Conservation (phyloP, 2,329 filamentous ascomycete species). For the Aspergillus neoniger region DNA sequence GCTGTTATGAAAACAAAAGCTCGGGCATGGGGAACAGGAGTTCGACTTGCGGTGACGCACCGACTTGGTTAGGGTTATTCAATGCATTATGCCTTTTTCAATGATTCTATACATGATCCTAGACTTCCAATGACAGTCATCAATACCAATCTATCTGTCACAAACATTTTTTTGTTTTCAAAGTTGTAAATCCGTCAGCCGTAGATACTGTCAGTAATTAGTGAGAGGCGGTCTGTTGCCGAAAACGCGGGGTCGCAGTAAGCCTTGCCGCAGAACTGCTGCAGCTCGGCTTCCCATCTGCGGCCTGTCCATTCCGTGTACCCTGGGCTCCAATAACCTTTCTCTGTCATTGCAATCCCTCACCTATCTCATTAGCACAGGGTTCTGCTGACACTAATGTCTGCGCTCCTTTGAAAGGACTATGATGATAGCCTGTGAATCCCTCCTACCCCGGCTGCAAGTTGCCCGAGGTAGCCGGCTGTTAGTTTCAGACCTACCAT, state of each 20-base stretch:
- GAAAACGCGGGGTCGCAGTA: not conserved
- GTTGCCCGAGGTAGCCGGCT: slow-evolving; percentile 14
- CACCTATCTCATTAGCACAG: not conserved
- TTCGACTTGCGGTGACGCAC: slow-evolving; percentile 31
- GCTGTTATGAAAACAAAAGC: slow-evolving; percentile 34
- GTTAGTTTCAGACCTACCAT: slow-evolving; percentile 8
- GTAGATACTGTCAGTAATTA: not conserved
- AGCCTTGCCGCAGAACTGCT: not conserved
- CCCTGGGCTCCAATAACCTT: not conserved
- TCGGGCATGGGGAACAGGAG: slow-evolving; percentile 35
- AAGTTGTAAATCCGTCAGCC: not conserved
- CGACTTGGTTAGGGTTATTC: slow-evolving; percentile 14
- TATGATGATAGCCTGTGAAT: slow-evolving; percentile 17
- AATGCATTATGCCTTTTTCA: slow-evolving; percentile 10
- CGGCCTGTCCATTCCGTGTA: not conserved
- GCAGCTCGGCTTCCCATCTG: not conserved
- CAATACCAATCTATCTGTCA: slow-evolving; percentile 3
- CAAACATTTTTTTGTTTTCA: not conserved
- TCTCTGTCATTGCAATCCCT: not conserved
- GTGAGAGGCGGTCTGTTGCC: not conserved
- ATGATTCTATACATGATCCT: not conserved
- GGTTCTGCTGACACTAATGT: not conserved
- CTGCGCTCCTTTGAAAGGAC: not conserved
- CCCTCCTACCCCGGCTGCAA: slow-evolving; percentile 1
- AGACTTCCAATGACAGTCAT: not conserved